Conservation (phyloP, 768 basidiomycete genomes). For the Mycena crocata region DNA sequence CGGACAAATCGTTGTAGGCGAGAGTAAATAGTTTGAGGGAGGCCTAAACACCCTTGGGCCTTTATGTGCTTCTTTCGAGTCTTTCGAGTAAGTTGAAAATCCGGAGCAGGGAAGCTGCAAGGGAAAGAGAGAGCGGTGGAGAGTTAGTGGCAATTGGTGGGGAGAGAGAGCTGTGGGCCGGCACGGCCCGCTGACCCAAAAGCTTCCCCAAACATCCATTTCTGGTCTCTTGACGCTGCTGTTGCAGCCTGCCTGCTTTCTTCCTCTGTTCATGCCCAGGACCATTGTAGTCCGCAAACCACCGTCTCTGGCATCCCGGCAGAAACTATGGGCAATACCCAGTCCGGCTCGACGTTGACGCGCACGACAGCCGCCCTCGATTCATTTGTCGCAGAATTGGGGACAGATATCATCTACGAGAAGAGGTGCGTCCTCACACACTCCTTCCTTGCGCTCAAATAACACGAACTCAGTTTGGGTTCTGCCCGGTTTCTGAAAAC, state of each 20-base stretch:
- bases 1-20: too few relatives aligned
- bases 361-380: constrained; percentile 86
- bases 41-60: too few relatives aligned
- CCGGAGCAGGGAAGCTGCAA: too few relatives aligned
- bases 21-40: too few relatives aligned
- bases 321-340: constrained; percentile 77
- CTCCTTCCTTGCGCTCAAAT: background rate
- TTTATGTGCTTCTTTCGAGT: too few relatives aligned
- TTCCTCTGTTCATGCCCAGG: constrained; percentile 17
- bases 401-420: constrained; percentile 89
- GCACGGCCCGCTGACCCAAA: too few relatives aligned
- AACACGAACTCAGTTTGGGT: constrained; percentile 61
- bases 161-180: too few relatives aligned
- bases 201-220: too few relatives aligned
- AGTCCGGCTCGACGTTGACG: constrained; percentile 77
- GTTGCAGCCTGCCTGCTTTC: constrained; percentile 1
- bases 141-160: too few relatives aligned
- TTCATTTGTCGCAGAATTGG: constrained; percentile 91
- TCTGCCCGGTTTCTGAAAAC: constrained; percentile 85
- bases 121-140: too few relatives aligned
- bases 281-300: background rate
- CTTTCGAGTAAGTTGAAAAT: too few relatives aligned
- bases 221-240: too few relatives aligned
- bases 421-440: constrained; percentile 70
- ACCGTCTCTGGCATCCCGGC: background rate